phyloP scores from a whole-genome alignment of 2,329 filamentous ascomycete genomes.

The Venturia nashicola region DNA sequence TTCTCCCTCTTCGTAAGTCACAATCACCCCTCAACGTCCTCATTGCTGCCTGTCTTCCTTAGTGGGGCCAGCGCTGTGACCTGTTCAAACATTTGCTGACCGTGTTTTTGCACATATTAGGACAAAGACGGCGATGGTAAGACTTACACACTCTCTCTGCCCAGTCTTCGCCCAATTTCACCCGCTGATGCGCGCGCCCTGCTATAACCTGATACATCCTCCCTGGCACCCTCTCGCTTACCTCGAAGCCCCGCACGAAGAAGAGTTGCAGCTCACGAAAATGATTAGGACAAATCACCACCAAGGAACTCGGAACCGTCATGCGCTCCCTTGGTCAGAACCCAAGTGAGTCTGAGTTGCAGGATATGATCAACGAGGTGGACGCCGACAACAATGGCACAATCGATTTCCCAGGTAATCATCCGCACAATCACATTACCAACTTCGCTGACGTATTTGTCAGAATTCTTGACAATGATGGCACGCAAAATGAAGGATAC shows the following conservation, averaged over 20 bases:
- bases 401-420: constrained; percentile 49
- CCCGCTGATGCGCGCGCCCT: not conserved
- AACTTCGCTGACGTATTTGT: not conserved
- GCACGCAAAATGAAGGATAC: constrained; percentile 49
- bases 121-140: constrained; percentile 48
- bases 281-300: constrained; percentile 46
- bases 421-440: not conserved
- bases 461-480: constrained; percentile 57
- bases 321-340: constrained; percentile 53
- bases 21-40: constrained; percentile 13
- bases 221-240: constrained; percentile 8
- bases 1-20: constrained; percentile 97
- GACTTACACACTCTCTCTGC: constrained; percentile 13
- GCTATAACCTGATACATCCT: not conserved
- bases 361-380: constrained; percentile 57
- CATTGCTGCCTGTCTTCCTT: constrained; percentile 11
- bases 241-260: not conserved
- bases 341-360: constrained; percentile 48
- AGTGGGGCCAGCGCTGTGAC: constrained; percentile 5
- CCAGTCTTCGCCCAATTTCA: not conserved
- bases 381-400: constrained; percentile 53
- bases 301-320: constrained; percentile 49
- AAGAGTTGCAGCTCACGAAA: constrained; percentile 8
- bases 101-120: constrained; percentile 20
- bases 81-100: constrained; percentile 6